Evolutionary conservation across 768 basidiomycete species (phyloP).

Genomic region (Calocybe cyanea): DNA sequence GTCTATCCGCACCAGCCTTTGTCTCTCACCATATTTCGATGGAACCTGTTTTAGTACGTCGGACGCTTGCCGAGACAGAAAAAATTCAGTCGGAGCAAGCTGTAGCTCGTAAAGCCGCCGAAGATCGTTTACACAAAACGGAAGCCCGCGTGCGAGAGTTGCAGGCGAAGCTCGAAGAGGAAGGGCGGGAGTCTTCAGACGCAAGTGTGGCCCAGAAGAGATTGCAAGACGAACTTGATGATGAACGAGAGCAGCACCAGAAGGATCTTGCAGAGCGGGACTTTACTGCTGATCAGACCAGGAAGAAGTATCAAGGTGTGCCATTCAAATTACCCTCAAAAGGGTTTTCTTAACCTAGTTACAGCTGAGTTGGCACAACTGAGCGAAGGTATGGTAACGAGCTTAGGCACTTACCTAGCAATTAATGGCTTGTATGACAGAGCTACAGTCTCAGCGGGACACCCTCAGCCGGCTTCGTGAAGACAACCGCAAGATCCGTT

Average conservation of each 20-base stretch:
- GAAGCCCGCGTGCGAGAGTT: constrained; percentile 56
- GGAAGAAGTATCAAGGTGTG: constrained; percentile 83
- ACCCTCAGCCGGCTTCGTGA: constrained; percentile 72
- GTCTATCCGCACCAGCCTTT: constrained; percentile 7
- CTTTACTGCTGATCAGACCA: constrained; percentile 73
- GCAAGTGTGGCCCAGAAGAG: constrained; percentile 61
- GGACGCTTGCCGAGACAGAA: constrained; percentile 59
- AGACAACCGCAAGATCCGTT: constrained; percentile 74
- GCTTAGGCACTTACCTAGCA: neutral
- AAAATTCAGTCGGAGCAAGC: constrained; percentile 47
- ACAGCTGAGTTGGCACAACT: constrained; percentile 74
- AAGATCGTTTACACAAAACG: constrained; percentile 44
- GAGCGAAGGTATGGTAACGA: constrained; percentile 56
- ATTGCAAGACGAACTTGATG: constrained; percentile 73
- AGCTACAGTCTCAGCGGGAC: constrained; percentile 76
- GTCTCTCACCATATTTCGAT: neutral
- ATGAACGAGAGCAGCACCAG: constrained; percentile 72
- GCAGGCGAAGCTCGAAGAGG: constrained; percentile 62
- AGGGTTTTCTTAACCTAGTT: neutral
- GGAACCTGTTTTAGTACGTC: constrained; percentile 18
- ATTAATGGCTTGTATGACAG: constrained; percentile 29
- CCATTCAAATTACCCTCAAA: neutral
- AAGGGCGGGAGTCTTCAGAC: constrained; percentile 64
- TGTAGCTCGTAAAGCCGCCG: constrained; percentile 48
- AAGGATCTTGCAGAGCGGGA: constrained; percentile 80